Evolutionary conservation across 2,329 filamentous ascomycete genomes (phyloP).

Genomic region (Diplodia sapinea): DNA sequence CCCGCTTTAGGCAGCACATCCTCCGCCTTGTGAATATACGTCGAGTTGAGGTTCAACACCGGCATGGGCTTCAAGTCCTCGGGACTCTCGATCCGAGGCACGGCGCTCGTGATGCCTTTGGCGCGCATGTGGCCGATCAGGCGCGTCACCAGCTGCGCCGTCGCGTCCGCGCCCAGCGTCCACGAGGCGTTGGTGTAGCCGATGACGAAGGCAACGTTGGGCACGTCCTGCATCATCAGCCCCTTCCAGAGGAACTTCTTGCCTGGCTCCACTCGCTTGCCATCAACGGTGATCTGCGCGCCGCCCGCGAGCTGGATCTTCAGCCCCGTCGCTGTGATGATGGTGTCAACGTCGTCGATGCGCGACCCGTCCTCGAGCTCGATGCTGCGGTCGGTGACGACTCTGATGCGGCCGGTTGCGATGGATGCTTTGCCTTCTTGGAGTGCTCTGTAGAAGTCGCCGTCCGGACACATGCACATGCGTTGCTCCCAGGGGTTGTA

Average conservation of each 20-base stretch:
- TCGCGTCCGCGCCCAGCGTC: slow-evolving; percentile 66
- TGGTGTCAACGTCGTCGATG: slow-evolving; percentile 62
- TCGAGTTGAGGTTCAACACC: slow-evolving; percentile 56
- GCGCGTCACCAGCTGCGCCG: slow-evolving; percentile 56
- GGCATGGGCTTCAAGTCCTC: slow-evolving; percentile 35
- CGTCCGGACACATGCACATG: slow-evolving; percentile 70
- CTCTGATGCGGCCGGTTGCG: slow-evolving; percentile 62
- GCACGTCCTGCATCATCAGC: slow-evolving; percentile 66
- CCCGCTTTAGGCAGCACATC: slow-evolving; percentile 57
- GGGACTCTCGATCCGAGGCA: slow-evolving; percentile 6
- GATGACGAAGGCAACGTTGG: slow-evolving; percentile 64
- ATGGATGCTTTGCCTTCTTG: slow-evolving; percentile 58
- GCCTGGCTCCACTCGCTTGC: slow-evolving; percentile 51
- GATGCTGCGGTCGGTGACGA: slow-evolving; percentile 57
- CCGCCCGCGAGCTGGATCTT: slow-evolving; percentile 62
- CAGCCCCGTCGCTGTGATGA: slow-evolving; percentile 70
- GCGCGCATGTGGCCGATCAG: slow-evolving; percentile 57
- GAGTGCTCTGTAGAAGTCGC: slow-evolving; percentile 63
- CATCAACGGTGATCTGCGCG: slow-evolving; percentile 59
- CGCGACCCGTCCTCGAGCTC: slow-evolving; percentile 53
- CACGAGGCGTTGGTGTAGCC: slow-evolving; percentile 68
- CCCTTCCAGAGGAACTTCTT: slow-evolving; percentile 65
- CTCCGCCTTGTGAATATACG: slow-evolving; percentile 56
- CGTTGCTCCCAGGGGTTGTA: slow-evolving; percentile 71
- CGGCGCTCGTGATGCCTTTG: slow-evolving; percentile 14